Conservation (phyloP, 768 basidiomycete species). For the Phaeotremella fagi region DNA sequence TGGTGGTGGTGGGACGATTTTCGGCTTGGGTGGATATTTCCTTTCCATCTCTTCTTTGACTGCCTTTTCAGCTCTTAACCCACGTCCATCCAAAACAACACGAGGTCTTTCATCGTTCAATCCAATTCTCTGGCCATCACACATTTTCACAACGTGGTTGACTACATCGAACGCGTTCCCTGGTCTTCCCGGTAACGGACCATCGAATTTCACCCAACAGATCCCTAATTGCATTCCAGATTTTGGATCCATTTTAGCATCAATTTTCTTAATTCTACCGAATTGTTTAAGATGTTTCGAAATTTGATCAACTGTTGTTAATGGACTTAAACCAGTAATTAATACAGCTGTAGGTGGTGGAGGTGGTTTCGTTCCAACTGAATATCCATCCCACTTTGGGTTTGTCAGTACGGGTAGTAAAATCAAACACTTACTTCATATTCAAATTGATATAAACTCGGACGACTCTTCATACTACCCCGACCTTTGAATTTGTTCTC, state of each 20-base stretch:
- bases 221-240: conserved; percentile 82
- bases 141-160: conserved; percentile 59
- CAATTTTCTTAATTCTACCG: conserved; percentile 63
- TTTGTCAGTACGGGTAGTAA: background rate
- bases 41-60: conserved; percentile 57
- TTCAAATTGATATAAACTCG: conserved; percentile 26
- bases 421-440: conserved; percentile 37
- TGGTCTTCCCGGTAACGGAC: conserved; percentile 14
- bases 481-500: conserved; percentile 19
- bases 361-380: conserved; percentile 67
- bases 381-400: conserved; percentile 67
- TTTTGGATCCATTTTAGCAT: conserved; percentile 69
- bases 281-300: conserved; percentile 61
- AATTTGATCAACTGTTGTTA: conserved; percentile 65
- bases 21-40: conserved; percentile 50
- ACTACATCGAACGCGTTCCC: conserved; percentile 61
- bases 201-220: conserved; percentile 62
- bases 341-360: conserved; percentile 59
- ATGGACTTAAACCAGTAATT: conserved; percentile 63
- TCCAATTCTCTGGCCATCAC: conserved; percentile 62
- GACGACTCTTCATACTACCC: conserved; percentile 26
- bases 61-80: conserved; percentile 60
- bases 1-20: conserved; percentile 10
- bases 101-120: conserved; percentile 56
- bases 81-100: conserved; percentile 76